Evolutionary conservation across 2,329 filamentous ascomycete genomes (phyloP), one percentile per base, ranked within the genome.

Genomic region (Ceratocystis albifundus): DNA sequence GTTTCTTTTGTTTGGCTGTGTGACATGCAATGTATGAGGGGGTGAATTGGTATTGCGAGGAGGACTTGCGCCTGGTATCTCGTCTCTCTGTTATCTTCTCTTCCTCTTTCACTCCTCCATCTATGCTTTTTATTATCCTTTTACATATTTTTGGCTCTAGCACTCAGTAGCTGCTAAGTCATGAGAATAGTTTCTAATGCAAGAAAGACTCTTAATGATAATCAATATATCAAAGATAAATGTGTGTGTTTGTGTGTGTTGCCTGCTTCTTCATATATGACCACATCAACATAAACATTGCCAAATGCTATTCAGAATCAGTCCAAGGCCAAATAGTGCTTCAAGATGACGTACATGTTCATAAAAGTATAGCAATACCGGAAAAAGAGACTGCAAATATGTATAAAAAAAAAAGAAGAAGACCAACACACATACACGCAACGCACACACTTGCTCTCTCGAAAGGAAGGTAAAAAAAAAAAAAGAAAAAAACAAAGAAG

Each of bases 151-250:
- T 48, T 12, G 20, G 41, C 5, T 4, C 20, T 7, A 8, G 30
- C 30, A 17, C 17, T 32, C 17, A n/a, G 12, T 59, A 36, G 25
- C 15, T 41, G 36, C 30, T 10, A n/a, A 2, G 15, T 30, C 55
- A 8, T 20, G 28, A 59, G 55, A 59, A 30, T 59, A 59, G 55
- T 59, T 59, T 36, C 15, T 59, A 59, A 59, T 59, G 55, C 55
- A 32, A 59, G 28, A 17, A 32, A 59, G 17, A 17, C 30, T 32
- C 55, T 59, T 59, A 36, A 59, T 59, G 55, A 59, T 36, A 17
- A n/a, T n/a, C 22, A 5, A 32, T 32, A 20, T 8, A 4, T 22
- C 4, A 4, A 20, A 5, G n/a, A 10, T n/a, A 48, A 22, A 5
- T 1, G 36, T 41, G 36, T 15, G n/a, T n/a, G n/a, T n/a, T n/a